Evolutionary conservation across 208 protist genomes (phyloP).

Genomic region (Trypanosoma conorhini): DNA sequence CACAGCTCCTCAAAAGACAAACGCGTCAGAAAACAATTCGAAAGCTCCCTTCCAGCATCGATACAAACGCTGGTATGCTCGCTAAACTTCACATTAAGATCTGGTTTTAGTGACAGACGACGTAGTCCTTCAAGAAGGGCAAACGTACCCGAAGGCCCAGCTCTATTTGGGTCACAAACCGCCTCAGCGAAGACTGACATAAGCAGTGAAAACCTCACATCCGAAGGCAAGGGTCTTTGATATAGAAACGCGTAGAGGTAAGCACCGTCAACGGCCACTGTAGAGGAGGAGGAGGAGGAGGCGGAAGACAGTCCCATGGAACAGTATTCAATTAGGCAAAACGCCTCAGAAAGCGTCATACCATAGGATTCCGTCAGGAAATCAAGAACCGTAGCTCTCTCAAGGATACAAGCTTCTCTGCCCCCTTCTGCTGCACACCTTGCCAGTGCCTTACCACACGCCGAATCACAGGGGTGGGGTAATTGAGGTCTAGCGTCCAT

Average conservation of each 20-base stretch:
- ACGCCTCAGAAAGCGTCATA: slow-evolving; percentile 45
- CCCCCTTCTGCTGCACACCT: background rate
- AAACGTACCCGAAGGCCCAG: slow-evolving; percentile 43
- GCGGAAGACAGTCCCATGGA: background rate
- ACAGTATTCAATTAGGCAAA: slow-evolving; percentile 38
- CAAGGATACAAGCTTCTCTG: slow-evolving; percentile 11
- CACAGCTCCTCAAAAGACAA: slow-evolving; percentile 64
- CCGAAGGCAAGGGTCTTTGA: slow-evolving; percentile 38
- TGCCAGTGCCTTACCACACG: slow-evolving; percentile 13
- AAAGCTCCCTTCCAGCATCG: slow-evolving; percentile 9
- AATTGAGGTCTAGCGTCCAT: slow-evolving; percentile 11
- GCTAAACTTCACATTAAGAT: background rate
- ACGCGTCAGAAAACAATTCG: slow-evolving; percentile 27
- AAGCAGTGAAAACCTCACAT: slow-evolving; percentile 66
- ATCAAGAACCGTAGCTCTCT: slow-evolving; percentile 18
- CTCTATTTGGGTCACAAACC: slow-evolving; percentile 34
- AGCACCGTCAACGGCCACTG: slow-evolving; percentile 31
- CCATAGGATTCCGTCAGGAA: slow-evolving; percentile 18
- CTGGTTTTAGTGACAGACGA: slow-evolving; percentile 17
- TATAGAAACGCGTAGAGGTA: slow-evolving; percentile 63
- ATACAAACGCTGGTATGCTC: slow-evolving; percentile 19
- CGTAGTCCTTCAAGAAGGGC: slow-evolving; percentile 42
- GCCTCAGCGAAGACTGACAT: slow-evolving; percentile 65
- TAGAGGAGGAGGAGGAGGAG: background rate
- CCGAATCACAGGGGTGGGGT: slow-evolving; percentile 16